Evolutionary conservation across 305 asterid species (phyloP).

Genomic region (Fraxinus albicans): DNA sequence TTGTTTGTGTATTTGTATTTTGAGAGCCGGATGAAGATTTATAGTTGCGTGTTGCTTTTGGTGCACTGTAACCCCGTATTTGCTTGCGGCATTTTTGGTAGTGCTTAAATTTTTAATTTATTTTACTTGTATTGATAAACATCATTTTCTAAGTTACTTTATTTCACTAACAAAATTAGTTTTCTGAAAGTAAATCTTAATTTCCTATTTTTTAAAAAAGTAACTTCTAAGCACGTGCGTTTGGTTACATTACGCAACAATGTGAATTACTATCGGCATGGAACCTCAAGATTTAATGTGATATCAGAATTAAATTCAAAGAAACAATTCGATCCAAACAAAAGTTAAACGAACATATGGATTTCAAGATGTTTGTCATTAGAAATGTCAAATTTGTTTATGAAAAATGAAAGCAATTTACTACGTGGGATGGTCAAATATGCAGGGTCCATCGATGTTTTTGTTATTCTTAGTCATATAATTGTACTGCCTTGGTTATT

Average conservation of each 20-base stretch:
- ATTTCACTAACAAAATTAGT: neutral
- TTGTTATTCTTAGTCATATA: too few relatives aligned
- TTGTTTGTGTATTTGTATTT: neutral
- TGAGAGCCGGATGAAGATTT: neutral
- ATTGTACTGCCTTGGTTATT: neutral
- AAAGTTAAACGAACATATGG: neutral
- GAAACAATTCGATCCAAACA: neutral
- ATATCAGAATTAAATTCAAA: neutral
- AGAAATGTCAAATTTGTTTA: neutral
- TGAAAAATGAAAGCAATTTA: neutral
- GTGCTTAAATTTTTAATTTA: neutral
- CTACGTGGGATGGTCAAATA: neutral
- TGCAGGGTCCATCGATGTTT: neutral
- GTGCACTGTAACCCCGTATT: neutral
- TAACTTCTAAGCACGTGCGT: neutral
- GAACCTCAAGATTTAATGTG: neutral
- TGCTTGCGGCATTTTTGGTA: neutral
- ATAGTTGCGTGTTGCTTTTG: neutral
- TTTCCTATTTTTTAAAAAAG: neutral
- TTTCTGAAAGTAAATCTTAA: neutral
- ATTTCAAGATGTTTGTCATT: neutral
- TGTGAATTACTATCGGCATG: neutral
- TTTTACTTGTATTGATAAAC: neutral
- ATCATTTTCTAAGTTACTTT: neutral
- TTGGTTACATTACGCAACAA: neutral